A percentile compares a stretch with the other conserved stretches of the same genome.
These are phyloP conservation scores for Petasospora rhodanensis DNA, from an alignment of 1,139 yeast species.

Conservation along the genomic window DNA sequence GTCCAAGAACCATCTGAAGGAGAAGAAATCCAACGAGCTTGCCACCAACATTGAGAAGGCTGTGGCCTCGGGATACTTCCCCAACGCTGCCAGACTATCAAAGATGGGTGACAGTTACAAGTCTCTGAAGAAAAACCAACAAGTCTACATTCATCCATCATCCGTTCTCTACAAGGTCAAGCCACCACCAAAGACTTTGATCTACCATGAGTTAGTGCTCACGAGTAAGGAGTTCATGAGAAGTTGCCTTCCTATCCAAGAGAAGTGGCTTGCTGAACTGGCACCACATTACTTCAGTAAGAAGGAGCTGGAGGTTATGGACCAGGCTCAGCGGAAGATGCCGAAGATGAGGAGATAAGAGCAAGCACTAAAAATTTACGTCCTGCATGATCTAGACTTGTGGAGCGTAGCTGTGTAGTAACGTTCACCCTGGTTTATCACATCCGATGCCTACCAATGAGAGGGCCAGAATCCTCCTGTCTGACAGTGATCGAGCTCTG, in stretches of 20 bases:
- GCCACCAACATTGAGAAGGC: constrained; percentile 54
- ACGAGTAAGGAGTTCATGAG: constrained; percentile 90
- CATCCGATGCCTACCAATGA: too few relatives aligned
- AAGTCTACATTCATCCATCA: constrained; percentile 81
- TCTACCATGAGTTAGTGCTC: constrained; percentile 81
- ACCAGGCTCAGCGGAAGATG: constrained; percentile 14
- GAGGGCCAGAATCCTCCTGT: too few relatives aligned
- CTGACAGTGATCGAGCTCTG: too few relatives aligned
- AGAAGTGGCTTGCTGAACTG: constrained; percentile 54
- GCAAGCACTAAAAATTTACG: too few relatives aligned
- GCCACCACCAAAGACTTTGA: constrained; percentile 66
- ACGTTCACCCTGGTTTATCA: too few relatives aligned
- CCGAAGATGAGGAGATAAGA: constrained; percentile 17
- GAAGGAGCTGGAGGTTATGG: constrained; percentile 22
- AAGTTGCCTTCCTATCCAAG: constrained; percentile 70
- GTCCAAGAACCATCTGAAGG: constrained; percentile 15
- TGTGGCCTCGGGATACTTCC: constrained; percentile 77
- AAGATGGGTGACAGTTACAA: constrained; percentile 69
- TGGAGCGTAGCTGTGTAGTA: too few relatives aligned
- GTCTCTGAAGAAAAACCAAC: constrained; percentile 56
- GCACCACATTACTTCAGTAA: constrained; percentile 54
- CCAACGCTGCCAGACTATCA: constrained; percentile 68
- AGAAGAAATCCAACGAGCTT: constrained; percentile 20
- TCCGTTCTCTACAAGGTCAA: constrained; percentile 54
- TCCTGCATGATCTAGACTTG: too few relatives aligned